Percentiles rank a stretch among this genome's conserved stretches.
Conservation (phyloP, 148 eudicot species). For the Rhododendron mucronatum region DNA sequence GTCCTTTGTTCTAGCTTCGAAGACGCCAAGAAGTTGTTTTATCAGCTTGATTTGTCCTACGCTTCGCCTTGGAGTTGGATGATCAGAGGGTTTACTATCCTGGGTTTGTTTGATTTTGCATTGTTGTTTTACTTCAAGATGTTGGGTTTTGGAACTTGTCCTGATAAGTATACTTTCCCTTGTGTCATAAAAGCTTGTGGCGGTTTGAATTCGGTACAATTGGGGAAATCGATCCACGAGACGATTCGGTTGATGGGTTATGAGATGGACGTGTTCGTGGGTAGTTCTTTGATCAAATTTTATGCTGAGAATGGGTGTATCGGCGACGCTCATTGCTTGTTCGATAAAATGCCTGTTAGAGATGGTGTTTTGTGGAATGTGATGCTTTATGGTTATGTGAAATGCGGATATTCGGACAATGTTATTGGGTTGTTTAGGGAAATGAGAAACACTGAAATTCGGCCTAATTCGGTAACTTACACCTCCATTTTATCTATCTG, state of each 20-base stretch:
- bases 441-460: not conserved
- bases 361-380: not conserved
- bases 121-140: not conserved
- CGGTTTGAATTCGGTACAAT: not conserved
- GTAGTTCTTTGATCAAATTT: not conserved
- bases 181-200: not conserved
- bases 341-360: not conserved
- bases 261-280: not conserved
- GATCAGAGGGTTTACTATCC: not conserved
- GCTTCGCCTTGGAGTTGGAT: not conserved
- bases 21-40: not conserved
- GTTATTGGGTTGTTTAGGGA: not conserved
- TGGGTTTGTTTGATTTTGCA: not conserved
- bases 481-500: not conserved
- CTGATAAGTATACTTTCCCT: constrained; percentile 2
- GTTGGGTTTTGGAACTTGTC: not conserved
- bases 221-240: not conserved
- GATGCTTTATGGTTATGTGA: not conserved
- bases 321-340: not conserved
- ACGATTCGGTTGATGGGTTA: not conserved
- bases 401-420: not conserved
- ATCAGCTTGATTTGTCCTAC: not conserved
- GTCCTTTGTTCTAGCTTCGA: not conserved
- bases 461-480: not conserved
- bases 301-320: not conserved